Base-by-base conservation (phyloP, 495 filamentous ascomycete genomes). In the Endocarpon pusillum region DNA sequence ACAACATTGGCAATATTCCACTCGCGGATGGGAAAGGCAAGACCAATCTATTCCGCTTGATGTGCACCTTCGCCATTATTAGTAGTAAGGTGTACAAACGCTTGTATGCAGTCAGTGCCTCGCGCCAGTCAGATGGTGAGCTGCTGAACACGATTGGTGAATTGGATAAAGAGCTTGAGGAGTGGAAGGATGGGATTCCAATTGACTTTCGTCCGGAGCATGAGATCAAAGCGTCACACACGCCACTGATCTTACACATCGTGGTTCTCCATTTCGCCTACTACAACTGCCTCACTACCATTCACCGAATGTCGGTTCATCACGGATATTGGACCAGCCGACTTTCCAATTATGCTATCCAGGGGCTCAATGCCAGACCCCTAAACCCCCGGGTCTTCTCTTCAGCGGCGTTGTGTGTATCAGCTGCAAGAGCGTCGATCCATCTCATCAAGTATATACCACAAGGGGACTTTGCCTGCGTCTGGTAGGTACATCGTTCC, bases 241-340 rank as follows among this genome's bases (percentile, higher is more conserved):
- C 80, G 1, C 84, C 87, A 6, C 64, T 96, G 17, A 78, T 97
- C 21, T 63, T 97, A 2, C 91, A 94, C 40, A 70, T 97, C 38
- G 83, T 89, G 32, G 78, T 92, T 45, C 57, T 97, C 25, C 89
- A 96, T 48, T 94, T 96, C 49, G 74, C 83, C 21, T 97, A 97
- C 56, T 94, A 97, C 61, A 97, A 96, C 50, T 91, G 83, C 45
- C 63, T 97, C 36, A 94, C 86, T 10, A 97, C 89, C 1, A 94
- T 97, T 35, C 89, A 97, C 56, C 81, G 89, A 16, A 96, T 96
- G 89, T 91, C 83, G 3, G 75, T 94, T 33, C 89, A 97, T 51
- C 91, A 96, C 49, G 89, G 89, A 2, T 94, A 93, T 59, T 97
- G 89, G 89, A 94, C 86, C 5, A 94, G 80, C 45, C 72, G 89